Conservation (phyloP, 164 flowering plant genomes). For the Platanus orientalis region DNA sequence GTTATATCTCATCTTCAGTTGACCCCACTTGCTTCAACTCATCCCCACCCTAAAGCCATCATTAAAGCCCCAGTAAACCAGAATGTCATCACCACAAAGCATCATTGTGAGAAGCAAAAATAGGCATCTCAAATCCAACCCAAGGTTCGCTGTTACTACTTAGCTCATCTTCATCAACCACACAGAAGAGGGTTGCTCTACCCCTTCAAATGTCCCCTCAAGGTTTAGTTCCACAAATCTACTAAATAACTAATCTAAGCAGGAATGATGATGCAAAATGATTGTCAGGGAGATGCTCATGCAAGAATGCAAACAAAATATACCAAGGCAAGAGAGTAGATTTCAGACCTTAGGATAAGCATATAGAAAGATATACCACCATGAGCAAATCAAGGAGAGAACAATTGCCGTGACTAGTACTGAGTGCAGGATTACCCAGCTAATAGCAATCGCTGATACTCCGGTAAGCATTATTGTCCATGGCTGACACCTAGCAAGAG, state of each 20-base stretch:
- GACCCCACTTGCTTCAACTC: neutral
- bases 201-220: neutral
- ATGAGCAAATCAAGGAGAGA: slow-evolving; percentile 38
- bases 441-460: slow-evolving; percentile 38
- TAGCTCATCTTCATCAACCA: neutral
- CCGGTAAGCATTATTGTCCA: slow-evolving; percentile 91
- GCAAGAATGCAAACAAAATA: neutral
- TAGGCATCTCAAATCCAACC: neutral
- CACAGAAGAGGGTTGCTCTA: neutral
- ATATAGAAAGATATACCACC: slow-evolving; percentile 95
- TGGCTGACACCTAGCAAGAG: slow-evolving; percentile 78
- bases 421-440: slow-evolving; percentile 76
- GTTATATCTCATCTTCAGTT: neutral
- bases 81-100: neutral
- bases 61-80: neutral
- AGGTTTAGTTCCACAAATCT: neutral
- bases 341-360: slow-evolving; percentile 83
- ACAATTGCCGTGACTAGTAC: slow-evolving; percentile 38
- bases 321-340: neutral
- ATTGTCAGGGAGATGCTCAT: neutral
- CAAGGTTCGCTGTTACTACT: neutral
- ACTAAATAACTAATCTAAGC: neutral
- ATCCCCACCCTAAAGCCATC: neutral
- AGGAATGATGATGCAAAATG: neutral
- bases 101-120: neutral